Conservation (phyloP, 2,329 filamentous ascomycete genomes). For the Coleophoma cylindrospora region DNA sequence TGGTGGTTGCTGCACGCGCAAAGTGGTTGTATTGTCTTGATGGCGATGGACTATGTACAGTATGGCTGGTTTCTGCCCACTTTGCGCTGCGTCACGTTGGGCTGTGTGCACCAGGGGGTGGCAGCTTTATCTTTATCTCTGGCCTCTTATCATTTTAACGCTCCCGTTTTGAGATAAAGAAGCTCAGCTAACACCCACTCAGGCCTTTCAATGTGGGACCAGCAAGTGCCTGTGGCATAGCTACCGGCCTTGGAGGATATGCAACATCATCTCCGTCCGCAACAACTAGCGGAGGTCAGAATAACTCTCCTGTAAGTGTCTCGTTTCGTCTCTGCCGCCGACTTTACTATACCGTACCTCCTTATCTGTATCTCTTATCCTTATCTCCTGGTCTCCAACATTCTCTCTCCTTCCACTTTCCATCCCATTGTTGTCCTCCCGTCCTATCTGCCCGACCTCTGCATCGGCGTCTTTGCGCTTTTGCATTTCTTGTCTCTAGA, state of each 20-base stretch:
- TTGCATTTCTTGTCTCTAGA: background rate
- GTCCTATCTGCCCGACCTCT: background rate
- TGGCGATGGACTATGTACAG: too few relatives aligned
- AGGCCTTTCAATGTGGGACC: slow-evolving; percentile 25
- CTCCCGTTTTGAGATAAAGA: background rate
- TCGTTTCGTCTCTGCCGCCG: slow-evolving; percentile 1
- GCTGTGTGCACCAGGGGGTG: background rate
- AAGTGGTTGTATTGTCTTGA: slow-evolving; percentile 1
- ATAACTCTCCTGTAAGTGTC: slow-evolving; percentile 49
- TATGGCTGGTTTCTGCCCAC: too few relatives aligned
- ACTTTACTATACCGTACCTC: background rate
- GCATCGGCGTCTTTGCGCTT: background rate
- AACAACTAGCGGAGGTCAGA: slow-evolving; percentile 56
- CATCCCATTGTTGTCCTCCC: background rate
- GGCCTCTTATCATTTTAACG: background rate
- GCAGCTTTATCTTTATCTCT: slow-evolving; percentile 2
- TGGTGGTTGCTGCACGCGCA: slow-evolving; percentile 2
- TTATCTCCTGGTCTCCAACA: background rate
- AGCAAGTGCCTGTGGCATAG: slow-evolving; percentile 1
- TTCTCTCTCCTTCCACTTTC: background rate
- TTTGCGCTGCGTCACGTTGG: slow-evolving; percentile 6
- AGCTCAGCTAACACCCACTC: slow-evolving; percentile 14
- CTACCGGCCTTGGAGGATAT: slow-evolving; percentile 42
- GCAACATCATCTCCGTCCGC: slow-evolving; percentile 60
- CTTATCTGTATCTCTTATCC: too few relatives aligned